These are phyloP conservation scores for Talaromyces sp. DNA, from an alignment of 2,329 filamentous ascomycete genomes.

Conservation along the genomic window DNA sequence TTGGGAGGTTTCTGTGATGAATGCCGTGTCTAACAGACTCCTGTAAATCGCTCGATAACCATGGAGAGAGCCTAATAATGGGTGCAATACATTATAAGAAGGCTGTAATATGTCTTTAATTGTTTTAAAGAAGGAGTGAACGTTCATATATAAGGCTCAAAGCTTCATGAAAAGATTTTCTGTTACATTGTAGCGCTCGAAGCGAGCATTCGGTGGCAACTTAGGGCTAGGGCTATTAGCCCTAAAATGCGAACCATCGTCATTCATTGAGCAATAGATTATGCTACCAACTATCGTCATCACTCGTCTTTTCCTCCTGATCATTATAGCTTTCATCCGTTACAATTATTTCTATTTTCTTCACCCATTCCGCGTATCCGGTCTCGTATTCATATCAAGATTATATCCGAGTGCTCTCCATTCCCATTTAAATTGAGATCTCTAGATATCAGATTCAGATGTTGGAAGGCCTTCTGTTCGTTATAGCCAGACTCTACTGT, in stretches of 20 bases:
- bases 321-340: too few species aligned
- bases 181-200: background rate
- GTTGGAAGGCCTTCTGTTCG: background rate
- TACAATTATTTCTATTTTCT: too few species aligned
- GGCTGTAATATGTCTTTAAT: too few species aligned
- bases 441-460: background rate
- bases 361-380: too few species aligned
- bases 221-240: background rate
- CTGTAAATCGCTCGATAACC: background rate
- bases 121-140: background rate
- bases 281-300: too few species aligned
- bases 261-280: background rate
- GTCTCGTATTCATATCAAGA: too few species aligned
- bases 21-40: too few species aligned
- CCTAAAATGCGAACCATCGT: background rate
- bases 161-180: background rate
- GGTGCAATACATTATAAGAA: background rate
- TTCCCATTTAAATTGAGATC: background rate
- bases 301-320: too few species aligned
- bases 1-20: background rate
- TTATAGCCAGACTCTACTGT: background rate
- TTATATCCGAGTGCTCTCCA: background rate
- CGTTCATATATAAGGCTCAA: background rate
- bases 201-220: background rate
- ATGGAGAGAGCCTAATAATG: background rate